phyloP scores from a whole-genome alignment of 495 filamentous ascomycete genomes.

The Talaromyces liani region DNA sequence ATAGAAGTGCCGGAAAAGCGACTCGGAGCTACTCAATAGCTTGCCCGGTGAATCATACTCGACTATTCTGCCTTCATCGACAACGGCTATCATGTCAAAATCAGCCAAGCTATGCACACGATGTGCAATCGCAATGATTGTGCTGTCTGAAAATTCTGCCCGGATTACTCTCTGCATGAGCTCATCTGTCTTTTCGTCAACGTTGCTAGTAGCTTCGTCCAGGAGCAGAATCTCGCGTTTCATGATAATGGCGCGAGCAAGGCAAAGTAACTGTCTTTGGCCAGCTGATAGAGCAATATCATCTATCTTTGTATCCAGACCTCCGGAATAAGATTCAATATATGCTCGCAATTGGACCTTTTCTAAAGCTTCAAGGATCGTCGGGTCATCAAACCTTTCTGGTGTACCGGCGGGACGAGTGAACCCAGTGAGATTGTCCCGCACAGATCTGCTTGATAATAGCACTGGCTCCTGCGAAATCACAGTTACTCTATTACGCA shows the following conservation, averaged over 20 bases:
- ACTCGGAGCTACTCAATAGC: too few relatives aligned
- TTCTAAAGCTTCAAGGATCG: constrained; percentile 65
- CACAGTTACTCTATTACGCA: constrained; percentile 89
- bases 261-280: constrained; percentile 38
- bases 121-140: constrained; percentile 28
- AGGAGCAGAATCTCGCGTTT: constrained; percentile 31
- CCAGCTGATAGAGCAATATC: constrained; percentile 32
- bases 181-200: constrained; percentile 24
- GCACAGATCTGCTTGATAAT: constrained; percentile 80
- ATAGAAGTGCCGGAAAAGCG: too few relatives aligned
- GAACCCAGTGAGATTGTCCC: constrained; percentile 79
- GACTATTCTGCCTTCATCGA: constrained; percentile 23
- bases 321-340: constrained; percentile 30
- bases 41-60: constrained; percentile 17
- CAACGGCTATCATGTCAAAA: constrained; percentile 27
- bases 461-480: constrained; percentile 97
- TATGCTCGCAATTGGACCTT: constrained; percentile 62
- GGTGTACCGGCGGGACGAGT: constrained; percentile 64
- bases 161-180: constrained; percentile 27
- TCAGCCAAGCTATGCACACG: constrained; percentile 27
- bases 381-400: constrained; percentile 26
- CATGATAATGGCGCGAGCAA: constrained; percentile 32
- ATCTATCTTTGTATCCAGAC: constrained; percentile 32
- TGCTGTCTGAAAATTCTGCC: constrained; percentile 14
- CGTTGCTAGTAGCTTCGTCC: constrained; percentile 43